Percentiles rank a stretch among this genome's conserved stretches.
Evolutionary conservation across 768 basidiomycete species (phyloP).

Genomic region (Mycena crocata): DNA sequence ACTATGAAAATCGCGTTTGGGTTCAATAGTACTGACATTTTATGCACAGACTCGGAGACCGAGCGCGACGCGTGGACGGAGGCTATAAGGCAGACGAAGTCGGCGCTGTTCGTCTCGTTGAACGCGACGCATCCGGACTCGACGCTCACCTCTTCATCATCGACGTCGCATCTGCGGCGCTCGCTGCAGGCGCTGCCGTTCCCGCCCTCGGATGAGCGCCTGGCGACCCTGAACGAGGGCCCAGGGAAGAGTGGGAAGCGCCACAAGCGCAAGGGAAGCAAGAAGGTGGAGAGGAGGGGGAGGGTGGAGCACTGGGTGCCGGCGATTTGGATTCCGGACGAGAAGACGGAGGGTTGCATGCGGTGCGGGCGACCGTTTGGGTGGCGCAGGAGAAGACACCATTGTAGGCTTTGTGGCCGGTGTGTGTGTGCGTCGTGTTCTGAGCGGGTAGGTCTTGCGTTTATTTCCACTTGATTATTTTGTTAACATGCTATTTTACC

Average conservation of each 20-base stretch:
- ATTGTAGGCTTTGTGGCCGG: slow-evolving; percentile 87
- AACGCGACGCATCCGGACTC: slow-evolving; percentile 82
- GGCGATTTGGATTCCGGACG: slow-evolving; percentile 93
- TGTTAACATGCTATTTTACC: background rate
- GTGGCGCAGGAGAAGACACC: slow-evolving; percentile 84
- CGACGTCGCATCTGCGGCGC: slow-evolving; percentile 80
- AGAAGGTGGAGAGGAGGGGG: slow-evolving; percentile 51
- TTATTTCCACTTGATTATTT: background rate
- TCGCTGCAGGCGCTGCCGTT: slow-evolving; percentile 81
- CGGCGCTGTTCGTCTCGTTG: slow-evolving; percentile 74
- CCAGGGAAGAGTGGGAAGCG: too few species aligned
- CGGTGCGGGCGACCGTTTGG: slow-evolving; percentile 82
- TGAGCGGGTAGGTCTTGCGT: slow-evolving; percentile 64
- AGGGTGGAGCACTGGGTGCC: slow-evolving; percentile 88
- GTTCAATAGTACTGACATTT: background rate
- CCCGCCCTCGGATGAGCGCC: slow-evolving; percentile 62
- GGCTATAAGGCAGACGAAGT: slow-evolving; percentile 77
- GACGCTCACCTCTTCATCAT: slow-evolving; percentile 82
- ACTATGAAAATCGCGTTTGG: background rate
- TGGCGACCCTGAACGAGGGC: slow-evolving; percentile 40
- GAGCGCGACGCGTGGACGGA: slow-evolving; percentile 76
- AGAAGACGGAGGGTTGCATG: slow-evolving; percentile 87
- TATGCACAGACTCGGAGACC: slow-evolving; percentile 57
- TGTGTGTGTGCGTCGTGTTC: slow-evolving; percentile 92
- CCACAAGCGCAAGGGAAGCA: slow-evolving; percentile 36